These are phyloP conservation scores for Venturia asperata DNA, from an alignment of 2,329 filamentous ascomycete species.

Conservation along the genomic window DNA sequence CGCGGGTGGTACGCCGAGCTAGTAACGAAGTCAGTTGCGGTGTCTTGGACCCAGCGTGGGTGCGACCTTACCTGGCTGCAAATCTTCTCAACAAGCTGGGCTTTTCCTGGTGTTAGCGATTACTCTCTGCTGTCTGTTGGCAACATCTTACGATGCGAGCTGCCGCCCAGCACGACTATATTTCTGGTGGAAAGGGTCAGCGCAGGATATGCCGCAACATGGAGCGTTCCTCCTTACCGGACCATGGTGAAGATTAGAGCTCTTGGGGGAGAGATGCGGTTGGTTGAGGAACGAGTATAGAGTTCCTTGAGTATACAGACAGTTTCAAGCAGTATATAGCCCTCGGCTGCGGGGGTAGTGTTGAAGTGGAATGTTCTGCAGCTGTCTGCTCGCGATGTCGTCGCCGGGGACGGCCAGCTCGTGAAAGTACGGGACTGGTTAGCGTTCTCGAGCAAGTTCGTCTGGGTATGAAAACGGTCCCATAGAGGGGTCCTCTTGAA, in stretches of 20 bases:
- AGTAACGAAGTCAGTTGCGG: background rate
- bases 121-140: background rate
- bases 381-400: background rate
- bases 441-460: background rate
- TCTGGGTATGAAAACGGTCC: background rate
- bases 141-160: slow-evolving; percentile 59
- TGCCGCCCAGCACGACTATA: slow-evolving; percentile 87
- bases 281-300: background rate
- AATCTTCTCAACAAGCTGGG: slow-evolving; percentile 75
- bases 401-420: background rate
- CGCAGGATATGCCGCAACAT: background rate
- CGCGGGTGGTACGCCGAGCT: slow-evolving; percentile 74
- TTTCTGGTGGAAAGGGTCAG: slow-evolving; percentile 41
- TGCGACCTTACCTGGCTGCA: slow-evolving; percentile 54
- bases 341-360: slow-evolving; percentile 1
- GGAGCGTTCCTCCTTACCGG: background rate
- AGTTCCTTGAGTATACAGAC: background rate
- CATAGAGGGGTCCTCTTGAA: background rate
- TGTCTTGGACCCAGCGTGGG: background rate
- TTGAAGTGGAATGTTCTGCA: background rate
- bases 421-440: no score
- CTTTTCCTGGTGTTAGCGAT: background rate
- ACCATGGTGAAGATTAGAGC: slow-evolving; percentile 5
- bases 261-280: background rate
- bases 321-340: background rate